Evolutionary conservation across 1,284 basidiomycete species (phyloP).

Genomic region (Leccinum subrobustum): DNA sequence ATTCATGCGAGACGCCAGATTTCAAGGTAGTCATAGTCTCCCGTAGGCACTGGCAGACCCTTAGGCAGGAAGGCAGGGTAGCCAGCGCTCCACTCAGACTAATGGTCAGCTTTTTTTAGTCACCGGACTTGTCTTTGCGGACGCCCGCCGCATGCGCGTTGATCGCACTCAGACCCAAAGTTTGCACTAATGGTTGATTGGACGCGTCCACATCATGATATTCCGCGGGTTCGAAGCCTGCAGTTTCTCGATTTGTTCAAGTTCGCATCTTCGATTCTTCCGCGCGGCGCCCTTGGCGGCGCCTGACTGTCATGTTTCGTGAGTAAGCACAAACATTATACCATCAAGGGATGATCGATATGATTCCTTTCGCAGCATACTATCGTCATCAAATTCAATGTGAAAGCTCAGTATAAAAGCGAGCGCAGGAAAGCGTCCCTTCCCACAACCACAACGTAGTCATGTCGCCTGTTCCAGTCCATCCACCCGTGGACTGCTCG

Average conservation of each 20-base stretch:
- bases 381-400: neutral
- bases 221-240: neutral
- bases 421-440: too few species aligned
- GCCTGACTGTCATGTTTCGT: neutral
- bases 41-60: too few species aligned
- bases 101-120: too few species aligned
- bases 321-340: neutral
- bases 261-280: neutral
- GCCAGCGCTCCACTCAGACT: too few species aligned
- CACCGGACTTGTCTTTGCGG: neutral
- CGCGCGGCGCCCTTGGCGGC: neutral
- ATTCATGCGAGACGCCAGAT: too few species aligned
- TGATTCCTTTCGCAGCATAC: neutral
- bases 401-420: neutral
- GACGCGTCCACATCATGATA: neutral
- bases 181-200: neutral
- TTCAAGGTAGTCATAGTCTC: too few species aligned
- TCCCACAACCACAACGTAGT: neutral
- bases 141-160: neutral
- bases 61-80: too few species aligned
- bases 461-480: slow-evolving; percentile 1
- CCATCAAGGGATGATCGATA: too few species aligned
- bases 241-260: neutral
- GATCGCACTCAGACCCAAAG: neutral
- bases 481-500: slow-evolving; percentile 10